Evolutionary conservation across 1,284 basidiomycete genomes (phyloP), one percentile per base, ranked within the genome.

Genomic region (Trichosporon coremiiforme): DNA sequence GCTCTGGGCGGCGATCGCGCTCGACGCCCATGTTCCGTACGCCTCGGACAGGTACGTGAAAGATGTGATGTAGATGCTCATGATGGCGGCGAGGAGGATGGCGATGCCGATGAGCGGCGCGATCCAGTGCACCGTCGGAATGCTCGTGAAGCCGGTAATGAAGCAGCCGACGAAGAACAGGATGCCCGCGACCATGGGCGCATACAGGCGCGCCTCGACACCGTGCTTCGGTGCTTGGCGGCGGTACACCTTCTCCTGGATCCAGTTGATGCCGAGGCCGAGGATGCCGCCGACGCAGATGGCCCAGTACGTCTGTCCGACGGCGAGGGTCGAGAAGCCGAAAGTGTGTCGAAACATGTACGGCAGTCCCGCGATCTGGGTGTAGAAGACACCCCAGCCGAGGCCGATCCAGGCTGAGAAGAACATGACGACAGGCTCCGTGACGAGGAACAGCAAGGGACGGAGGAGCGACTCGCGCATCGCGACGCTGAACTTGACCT

Each of bases 321-420:
- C 84, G 75, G 89, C 81, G 0, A 89, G 89, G 13, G 86, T 85
- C 68, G 86, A 87, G 80, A 93, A 94, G 33, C 85, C 79, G 76
- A 93, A 89, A 0, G 93, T 82, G 13, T 83, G 85, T 31, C 78
- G 74, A 75, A 91, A 92, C 25, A 90, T 86, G 9, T 87, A 87
- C 0, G 87, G 83, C 29, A 91, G 85, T 0, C 90, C 90, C 86
- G 89, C 88, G 35, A 93, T 84, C 70, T 91, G 82, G 70, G 87
- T 88, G 78, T 89, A 94, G 64, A 90, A 80, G 12, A 94, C 87
- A 0, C 92, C 92, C 92, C 91, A 94, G 0, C 87, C 87, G 70
- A 91, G 89, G 0, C 90, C 90, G 64, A 89, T 83, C 91, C 91
- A 94, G 17, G 91, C 72, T 70, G 90, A 90, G 80, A 93, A 90